A percentile compares a stretch with the other conserved stretches of the same genome.
Conservation (phyloP, 805 yeast genomes). For the Wickerhamomyces chaumierensis region DNA sequence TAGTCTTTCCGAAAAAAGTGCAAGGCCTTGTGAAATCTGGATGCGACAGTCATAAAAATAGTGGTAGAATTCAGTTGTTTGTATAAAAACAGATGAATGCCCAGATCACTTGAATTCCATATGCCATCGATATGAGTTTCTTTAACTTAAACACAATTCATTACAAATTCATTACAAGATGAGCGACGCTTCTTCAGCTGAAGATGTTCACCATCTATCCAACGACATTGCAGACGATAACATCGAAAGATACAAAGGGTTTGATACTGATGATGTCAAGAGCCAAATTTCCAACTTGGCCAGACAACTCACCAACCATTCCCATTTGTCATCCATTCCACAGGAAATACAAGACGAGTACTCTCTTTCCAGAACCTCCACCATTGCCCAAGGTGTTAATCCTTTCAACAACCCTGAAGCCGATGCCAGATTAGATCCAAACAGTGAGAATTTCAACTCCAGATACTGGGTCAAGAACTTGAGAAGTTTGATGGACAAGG, state of each 20-base stretch:
- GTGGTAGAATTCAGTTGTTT: too few species aligned
- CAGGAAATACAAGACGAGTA: conserved; percentile 4
- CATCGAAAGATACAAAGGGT: conserved; percentile 2
- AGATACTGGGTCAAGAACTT: conserved; percentile 56
- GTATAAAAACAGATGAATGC: too few species aligned
- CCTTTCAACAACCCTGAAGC: conserved; percentile 21
- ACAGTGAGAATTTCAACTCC: conserved; percentile 41
- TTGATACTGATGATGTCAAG: not conserved
- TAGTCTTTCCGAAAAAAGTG: too few species aligned
- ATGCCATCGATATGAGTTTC: too few species aligned
- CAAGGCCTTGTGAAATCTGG: too few species aligned
- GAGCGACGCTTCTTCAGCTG: not conserved
- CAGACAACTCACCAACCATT: conserved; percentile 22
- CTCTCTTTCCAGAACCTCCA: conserved; percentile 11
- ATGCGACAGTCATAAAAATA: too few species aligned
- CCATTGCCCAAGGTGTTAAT: conserved; percentile 26
- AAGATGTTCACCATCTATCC: not conserved
- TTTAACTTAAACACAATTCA: too few species aligned
- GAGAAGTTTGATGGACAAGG: conserved; percentile 36
- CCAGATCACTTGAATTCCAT: too few species aligned
- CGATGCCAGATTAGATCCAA: conserved; percentile 47
- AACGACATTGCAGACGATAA: conserved; percentile 2
- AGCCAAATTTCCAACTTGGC: conserved; percentile 2
- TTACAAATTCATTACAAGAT: conserved; percentile 1
- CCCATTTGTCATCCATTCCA: conserved; percentile 5